Conservation (phyloP, 306 rosid genomes). For the Rosa persica region DNA sequence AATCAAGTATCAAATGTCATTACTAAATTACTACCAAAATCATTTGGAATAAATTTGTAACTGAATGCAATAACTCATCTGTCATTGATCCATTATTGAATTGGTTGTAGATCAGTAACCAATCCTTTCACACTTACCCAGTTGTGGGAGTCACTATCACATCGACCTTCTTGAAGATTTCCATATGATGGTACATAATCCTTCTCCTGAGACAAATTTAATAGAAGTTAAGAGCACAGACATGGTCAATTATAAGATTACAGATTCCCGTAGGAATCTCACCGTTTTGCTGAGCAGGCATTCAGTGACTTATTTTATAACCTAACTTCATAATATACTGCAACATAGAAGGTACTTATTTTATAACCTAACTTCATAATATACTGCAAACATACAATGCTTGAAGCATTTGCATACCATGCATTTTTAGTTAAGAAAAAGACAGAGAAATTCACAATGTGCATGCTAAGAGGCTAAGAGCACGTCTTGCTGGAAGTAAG, state of each 20-base stretch:
- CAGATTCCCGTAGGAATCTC: constrained; percentile 11
- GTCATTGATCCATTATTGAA: background rate
- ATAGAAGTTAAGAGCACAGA: constrained; percentile 14
- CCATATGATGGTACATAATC: constrained; percentile 83
- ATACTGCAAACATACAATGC: too few relatives aligned
- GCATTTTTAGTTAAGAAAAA: background rate
- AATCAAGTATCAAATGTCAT: background rate
- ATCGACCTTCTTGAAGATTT: constrained; percentile 87
- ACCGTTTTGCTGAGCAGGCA: background rate
- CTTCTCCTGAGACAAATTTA: constrained; percentile 67
- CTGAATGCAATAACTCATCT: background rate
- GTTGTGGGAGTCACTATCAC: constrained; percentile 95
- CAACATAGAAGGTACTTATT: too few relatives aligned
- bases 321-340: too few relatives aligned
- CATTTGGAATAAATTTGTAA: background rate
- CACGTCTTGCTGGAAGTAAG: background rate
- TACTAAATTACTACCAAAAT: background rate
- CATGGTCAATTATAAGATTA: background rate
- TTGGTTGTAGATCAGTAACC: background rate
- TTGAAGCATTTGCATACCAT: background rate
- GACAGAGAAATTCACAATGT: background rate
- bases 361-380: too few relatives aligned
- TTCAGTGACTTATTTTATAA: too few relatives aligned
- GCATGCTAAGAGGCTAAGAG: background rate
- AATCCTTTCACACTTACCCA: constrained; percentile 57